Evolutionary conservation across 2,329 filamentous ascomycete species (phyloP).

Genomic region (Phoma sp.): DNA sequence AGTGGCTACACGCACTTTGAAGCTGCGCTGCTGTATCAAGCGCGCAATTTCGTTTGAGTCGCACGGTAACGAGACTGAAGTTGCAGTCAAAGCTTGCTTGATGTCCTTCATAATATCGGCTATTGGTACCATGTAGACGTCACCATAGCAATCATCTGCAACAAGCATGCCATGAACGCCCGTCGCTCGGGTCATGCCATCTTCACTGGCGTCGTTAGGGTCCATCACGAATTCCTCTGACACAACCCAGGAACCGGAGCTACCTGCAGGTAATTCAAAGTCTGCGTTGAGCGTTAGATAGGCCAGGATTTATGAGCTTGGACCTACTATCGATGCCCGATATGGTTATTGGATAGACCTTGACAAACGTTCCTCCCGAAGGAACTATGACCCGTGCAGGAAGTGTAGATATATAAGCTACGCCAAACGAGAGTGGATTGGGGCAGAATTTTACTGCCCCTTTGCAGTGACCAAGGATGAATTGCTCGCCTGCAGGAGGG

Average conservation of each 20-base stretch:
- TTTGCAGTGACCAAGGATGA: too few species aligned
- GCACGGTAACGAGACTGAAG: not conserved
- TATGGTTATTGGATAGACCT: not conserved
- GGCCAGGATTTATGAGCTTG: not conserved
- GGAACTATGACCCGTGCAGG: not conserved
- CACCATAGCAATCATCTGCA: conserved; percentile 14
- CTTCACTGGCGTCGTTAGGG: too few species aligned
- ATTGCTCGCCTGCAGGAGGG: too few species aligned
- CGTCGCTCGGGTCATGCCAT: not conserved
- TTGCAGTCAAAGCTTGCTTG: not conserved
- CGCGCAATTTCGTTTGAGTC: not conserved
- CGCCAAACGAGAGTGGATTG: not conserved
- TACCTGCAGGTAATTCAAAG: not conserved
- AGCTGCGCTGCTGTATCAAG: not conserved
- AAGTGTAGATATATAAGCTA: not conserved
- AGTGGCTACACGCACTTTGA: not conserved
- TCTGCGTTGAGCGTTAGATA: not conserved
- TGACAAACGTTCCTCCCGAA: not conserved
- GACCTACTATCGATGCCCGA: not conserved
- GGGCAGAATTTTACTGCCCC: not conserved
- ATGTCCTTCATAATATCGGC: conserved; percentile 14
- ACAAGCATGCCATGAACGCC: conserved; percentile 9
- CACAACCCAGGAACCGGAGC: not conserved
- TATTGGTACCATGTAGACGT: conserved; percentile 16
- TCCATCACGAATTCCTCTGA: too few species aligned